Evolutionary conservation across 1,139 yeast species (phyloP), one percentile per base, ranked within the genome.

Genomic region (Protomyces lactucae-debilis): DNA sequence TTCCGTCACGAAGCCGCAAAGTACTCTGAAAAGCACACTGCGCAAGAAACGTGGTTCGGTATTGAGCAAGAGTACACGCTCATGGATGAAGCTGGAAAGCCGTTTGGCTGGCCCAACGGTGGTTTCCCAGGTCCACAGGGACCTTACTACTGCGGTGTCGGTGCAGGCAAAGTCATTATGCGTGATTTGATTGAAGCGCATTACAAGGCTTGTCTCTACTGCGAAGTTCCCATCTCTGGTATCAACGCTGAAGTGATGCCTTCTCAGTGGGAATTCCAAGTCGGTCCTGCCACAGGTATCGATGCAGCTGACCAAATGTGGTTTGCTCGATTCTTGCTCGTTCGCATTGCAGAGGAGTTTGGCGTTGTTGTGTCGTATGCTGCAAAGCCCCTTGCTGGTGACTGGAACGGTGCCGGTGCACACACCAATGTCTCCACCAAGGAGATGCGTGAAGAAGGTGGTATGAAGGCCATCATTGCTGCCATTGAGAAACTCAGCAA

Each of bases 81-180:
- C 76, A 88, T 93, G 75, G 99, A 93, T 78, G 87, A 88, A 78
- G 87, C 78, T 74, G 96, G 89, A 77, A 81, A 87, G 73, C 93
- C 88, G 68, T 93, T 91, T 79, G 98, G 97, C 72, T 93, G 99
- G 99, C 99, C 99, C 79, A 85, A 88, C 82, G 98, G 98, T 73
- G 99, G 99, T 69, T 93, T 84, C 93, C 99, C 99, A 76, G 99
- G 97, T 71, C 99, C 99, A 71, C 99, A 93, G 82, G 99, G 99
- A 72, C 99, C 99, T 68, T 93, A 92, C 87, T 93, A 93, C 86
- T 93, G 99, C 83, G 99, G 99, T 85, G 99, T 93, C 71, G 99
- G 99, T 81, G 85, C 97, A 74, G 97, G 98, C 75, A 92, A 90
- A 82, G 99, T 93, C 69, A 89, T 87, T 78, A 97, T 98, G 75